These are phyloP conservation scores for Aspergillus kassunensis DNA, from an alignment of 495 filamentous ascomycete genomes.

Conservation along the genomic window DNA sequence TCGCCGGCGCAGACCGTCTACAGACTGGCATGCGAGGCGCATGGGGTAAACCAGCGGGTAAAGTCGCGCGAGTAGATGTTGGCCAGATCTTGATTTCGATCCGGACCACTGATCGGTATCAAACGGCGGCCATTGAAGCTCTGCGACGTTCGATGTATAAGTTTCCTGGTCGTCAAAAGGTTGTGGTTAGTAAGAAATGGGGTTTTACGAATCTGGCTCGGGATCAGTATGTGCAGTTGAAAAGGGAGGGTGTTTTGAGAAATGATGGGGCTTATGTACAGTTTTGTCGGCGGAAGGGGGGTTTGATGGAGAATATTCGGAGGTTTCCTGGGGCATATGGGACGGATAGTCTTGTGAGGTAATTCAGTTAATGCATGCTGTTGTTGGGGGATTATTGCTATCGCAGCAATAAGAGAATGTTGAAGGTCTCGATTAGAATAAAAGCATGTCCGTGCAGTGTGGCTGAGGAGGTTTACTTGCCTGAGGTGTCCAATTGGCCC, in stretches of 20 bases:
- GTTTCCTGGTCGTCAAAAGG: conserved; percentile 99
- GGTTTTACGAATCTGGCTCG: conserved; percentile 97
- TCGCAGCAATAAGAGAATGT: too few relatives aligned
- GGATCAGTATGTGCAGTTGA: conserved; percentile 91
- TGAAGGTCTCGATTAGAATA: too few relatives aligned
- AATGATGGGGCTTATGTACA: conserved; percentile 98
- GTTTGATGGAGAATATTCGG: conserved; percentile 78
- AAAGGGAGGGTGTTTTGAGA: conserved; percentile 82
- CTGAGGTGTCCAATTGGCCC: background rate
- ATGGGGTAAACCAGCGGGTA: conserved; percentile 97
- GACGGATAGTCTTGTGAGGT: too few relatives aligned
- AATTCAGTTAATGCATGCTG: too few relatives aligned
- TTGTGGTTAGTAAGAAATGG: conserved; percentile 99
- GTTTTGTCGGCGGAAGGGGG: conserved; percentile 97
- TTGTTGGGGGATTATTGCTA: too few relatives aligned
- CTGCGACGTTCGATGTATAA: conserved; percentile 99
- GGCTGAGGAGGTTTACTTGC: too few relatives aligned
- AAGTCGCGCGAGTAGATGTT: conserved; percentile 97
- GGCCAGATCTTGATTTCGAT: conserved; percentile 96
- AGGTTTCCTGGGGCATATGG: conserved; percentile 92
- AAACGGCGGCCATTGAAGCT: conserved; percentile 91
- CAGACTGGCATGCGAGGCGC: conserved; percentile 99
- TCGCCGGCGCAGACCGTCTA: conserved; percentile 98
- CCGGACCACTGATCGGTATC: conserved; percentile 90
- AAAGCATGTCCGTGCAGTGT: background rate